These are phyloP conservation scores for Erodium trifolium DNA, from an alignment of 441 rosid species.

Conservation along the genomic window DNA sequence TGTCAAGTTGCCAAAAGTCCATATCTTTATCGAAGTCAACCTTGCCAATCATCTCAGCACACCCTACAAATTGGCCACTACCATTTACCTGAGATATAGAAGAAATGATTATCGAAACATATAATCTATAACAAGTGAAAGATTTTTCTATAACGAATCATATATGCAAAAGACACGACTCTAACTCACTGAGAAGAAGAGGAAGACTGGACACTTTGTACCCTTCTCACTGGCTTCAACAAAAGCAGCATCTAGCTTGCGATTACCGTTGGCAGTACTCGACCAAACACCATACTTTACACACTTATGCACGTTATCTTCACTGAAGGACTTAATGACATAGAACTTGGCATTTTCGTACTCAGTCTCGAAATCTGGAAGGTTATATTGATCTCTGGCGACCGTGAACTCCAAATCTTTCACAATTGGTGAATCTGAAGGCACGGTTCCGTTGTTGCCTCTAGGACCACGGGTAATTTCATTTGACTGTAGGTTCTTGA, in stretches of 20 bases:
- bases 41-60: slow-evolving; percentile 55
- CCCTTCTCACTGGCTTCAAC: slow-evolving; percentile 29
- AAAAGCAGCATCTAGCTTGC: slow-evolving; percentile 48
- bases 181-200: slow-evolving; percentile 51
- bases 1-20: slow-evolving; percentile 57
- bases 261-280: slow-evolving; percentile 45
- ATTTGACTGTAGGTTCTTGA: slow-evolving; percentile 30
- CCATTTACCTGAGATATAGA: slow-evolving; percentile 41
- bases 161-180: too few relatives aligned
- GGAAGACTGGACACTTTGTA: slow-evolving; percentile 43
- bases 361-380: slow-evolving; percentile 33
- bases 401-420: slow-evolving; percentile 26
- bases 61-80: slow-evolving; percentile 57
- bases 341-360: slow-evolving; percentile 45
- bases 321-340: slow-evolving; percentile 30
- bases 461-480: slow-evolving; percentile 74
- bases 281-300: slow-evolving; percentile 56
- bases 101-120: too few relatives aligned
- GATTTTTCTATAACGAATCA: too few relatives aligned
- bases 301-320: slow-evolving; percentile 34
- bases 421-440: slow-evolving; percentile 24
- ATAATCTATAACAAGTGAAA: too few relatives aligned
- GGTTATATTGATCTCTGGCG: slow-evolving; percentile 33
- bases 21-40: slow-evolving; percentile 51
- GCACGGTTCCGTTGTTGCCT: slow-evolving; percentile 26